Percentiles rank a stretch among this genome's conserved stretches.
Evolutionary conservation across 139 green algal genomes (phyloP).

Genomic region (Chlamydomonas asymmetrica): DNA sequence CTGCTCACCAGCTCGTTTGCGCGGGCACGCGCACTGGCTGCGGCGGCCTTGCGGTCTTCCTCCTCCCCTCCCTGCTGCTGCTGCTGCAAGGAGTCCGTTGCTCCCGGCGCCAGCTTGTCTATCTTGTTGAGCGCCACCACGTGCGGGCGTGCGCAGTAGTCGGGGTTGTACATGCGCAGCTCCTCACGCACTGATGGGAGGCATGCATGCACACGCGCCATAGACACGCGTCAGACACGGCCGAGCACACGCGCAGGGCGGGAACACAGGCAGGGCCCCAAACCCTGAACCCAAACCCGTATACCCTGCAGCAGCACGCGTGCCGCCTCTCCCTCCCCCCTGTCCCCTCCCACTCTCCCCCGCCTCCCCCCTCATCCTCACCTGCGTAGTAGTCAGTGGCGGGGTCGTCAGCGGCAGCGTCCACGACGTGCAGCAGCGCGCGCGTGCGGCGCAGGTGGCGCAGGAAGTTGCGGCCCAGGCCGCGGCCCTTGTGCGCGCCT

Average conservation of each 20-base stretch:
- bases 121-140: slow-evolving; percentile 89
- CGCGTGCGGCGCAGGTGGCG: slow-evolving; percentile 79
- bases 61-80: neutral
- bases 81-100: neutral
- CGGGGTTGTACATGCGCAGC: slow-evolving; percentile 92
- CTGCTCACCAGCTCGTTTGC: neutral
- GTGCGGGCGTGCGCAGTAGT: slow-evolving; percentile 75
- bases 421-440: slow-evolving; percentile 81
- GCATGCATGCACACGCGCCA: slow-evolving; percentile 15
- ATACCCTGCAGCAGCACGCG: neutral
- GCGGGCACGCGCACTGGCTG: neutral
- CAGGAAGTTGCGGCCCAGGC: slow-evolving; percentile 87
- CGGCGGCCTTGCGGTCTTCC: slow-evolving; percentile 8
- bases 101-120: slow-evolving; percentile 58
- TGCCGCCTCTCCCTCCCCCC: neutral
- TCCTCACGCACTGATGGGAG: slow-evolving; percentile 58
- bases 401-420: slow-evolving; percentile 66
- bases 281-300: neutral
- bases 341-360: too few relatives aligned
- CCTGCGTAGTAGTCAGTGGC: slow-evolving; percentile 71
- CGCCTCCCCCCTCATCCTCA: slow-evolving; percentile 38
- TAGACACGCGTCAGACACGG: too few relatives aligned
- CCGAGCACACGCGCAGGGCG: too few relatives aligned
- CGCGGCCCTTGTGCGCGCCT: slow-evolving; percentile 67
- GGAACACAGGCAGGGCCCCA: too few relatives aligned